A percentile compares a stretch with the other conserved stretches of the same genome.
These are phyloP conservation scores for Colletotrichum spaethianum DNA, from an alignment of 2,329 filamentous ascomycete species.

Conservation along the genomic window DNA sequence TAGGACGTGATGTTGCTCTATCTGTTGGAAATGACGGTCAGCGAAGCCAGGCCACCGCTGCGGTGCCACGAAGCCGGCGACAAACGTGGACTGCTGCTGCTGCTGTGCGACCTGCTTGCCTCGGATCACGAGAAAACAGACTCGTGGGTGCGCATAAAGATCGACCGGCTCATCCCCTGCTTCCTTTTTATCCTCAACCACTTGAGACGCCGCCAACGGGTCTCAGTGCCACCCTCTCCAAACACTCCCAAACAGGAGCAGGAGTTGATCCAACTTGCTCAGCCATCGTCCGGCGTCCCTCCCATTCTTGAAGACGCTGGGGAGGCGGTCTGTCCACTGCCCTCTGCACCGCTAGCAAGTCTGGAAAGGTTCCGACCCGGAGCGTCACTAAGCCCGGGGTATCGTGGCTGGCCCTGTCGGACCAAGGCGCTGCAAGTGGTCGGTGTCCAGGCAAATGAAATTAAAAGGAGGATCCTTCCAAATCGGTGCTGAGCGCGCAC, in stretches of 20 bases:
- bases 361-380: conserved; percentile 12
- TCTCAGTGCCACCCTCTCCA: conserved; percentile 32
- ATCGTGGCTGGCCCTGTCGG: conserved; percentile 33
- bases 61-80: background rate
- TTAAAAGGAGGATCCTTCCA: conserved; percentile 41
- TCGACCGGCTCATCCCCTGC: conserved; percentile 7
- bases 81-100: background rate
- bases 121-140: background rate
- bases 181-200: conserved; percentile 16
- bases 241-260: conserved; percentile 32
- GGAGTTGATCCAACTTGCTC: conserved; percentile 8
- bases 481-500: conserved; percentile 31
- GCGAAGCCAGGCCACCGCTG: conserved; percentile 1
- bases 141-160: conserved; percentile 5
- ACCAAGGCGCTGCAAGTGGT: conserved; percentile 23
- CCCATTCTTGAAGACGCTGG: background rate
- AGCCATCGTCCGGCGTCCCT: background rate
- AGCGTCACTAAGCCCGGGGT: conserved; percentile 12
- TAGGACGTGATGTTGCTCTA: background rate
- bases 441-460: conserved; percentile 34
- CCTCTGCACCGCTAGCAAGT: conserved; percentile 14
- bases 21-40: conserved; percentile 21
- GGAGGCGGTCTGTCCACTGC: conserved; percentile 9
- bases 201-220: conserved; percentile 29
- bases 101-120: background rate